Percentiles rank a stretch among this genome's conserved stretches.
These are phyloP conservation scores for Fragilariopsis cylindrus DNA, from an alignment of 108 stramenopile species.

Conservation along the genomic window DNA sequence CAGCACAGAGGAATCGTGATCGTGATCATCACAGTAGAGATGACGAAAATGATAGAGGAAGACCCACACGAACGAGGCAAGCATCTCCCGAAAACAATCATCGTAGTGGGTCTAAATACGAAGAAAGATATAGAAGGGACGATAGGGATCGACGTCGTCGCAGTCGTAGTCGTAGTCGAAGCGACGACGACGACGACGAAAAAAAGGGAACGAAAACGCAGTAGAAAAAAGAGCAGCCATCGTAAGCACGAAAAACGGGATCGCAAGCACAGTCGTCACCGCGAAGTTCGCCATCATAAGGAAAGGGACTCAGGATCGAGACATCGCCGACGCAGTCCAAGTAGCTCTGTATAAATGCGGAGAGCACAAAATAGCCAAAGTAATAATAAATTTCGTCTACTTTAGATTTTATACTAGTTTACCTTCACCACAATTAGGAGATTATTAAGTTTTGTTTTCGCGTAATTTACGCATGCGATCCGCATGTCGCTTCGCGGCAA, in stretches of 20 bases:
- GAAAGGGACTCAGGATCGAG: background rate
- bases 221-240: conserved; percentile 11
- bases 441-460: conserved; percentile 26
- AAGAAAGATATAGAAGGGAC: background rate
- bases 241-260: background rate
- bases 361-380: background rate
- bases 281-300: background rate
- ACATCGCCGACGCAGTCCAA: conserved; percentile 6
- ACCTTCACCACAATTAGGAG: background rate
- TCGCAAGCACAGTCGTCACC: background rate
- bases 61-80: conserved; percentile 3
- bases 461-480: conserved; percentile 70
- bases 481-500: conserved; percentile 75
- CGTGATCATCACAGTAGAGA: background rate
- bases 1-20: background rate
- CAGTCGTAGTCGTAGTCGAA: conserved; percentile 3
- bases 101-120: background rate
- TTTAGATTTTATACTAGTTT: background rate
- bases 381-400: conserved; percentile 4
- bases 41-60: background rate
- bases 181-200: conserved; percentile 19
- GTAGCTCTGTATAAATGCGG: background rate
- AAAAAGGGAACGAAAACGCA: conserved; percentile 14
- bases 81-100: background rate
- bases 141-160: conserved; percentile 8